Base-by-base conservation (phyloP, 192 early-diverging fungal species). In the Gigaspora rosea region DNA sequence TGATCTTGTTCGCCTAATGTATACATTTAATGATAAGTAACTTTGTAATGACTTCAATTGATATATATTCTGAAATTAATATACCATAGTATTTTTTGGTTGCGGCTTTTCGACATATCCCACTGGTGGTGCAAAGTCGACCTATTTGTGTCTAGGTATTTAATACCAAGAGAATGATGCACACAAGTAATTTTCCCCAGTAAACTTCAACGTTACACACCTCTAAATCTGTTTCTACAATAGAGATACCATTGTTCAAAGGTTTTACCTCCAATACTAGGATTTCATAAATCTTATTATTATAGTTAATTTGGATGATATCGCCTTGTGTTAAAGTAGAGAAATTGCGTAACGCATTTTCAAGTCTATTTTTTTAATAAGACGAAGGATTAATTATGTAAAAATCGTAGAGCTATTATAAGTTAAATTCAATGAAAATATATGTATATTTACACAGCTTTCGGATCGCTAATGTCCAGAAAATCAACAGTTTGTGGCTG, bases 401-500 rank as follows among this genome's bases (percentile, higher is more conserved):
- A 18, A 56, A 18, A 13, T 56, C 2, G 52, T 54, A 54, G 3
- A 2, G 9, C 2, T 54, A 5, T 54, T 56, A 18, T 18, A 4
- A 5, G 18, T 0, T 18, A 56, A 56, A 15, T 54, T 16, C 11
- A 54, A 54, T 68, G 11, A 18, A 59, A 48, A 73, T 22, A 73
- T 20, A 13, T 58, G 13, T 35, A n/a, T 54, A 82, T 85, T 81
- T 86, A 91, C 84, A 99, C 98, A 32, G 98, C 98, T 41, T 94
- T 93, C 46, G 94, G 96, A 79, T 99, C 96, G 36, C 91, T 91
- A 78, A 99, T 99, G 77, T 98, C 96, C 78, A 99, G 82, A 83
- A 99, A 99, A 74, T 97, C 94, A 3, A 90, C 90, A 16, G 92
- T 93, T 83, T 99, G 98, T n/a, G 98, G 95, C 78, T 99, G 95